phyloP scores from a whole-genome alignment of 2,329 filamentous ascomycete genomes.

The Monosporascus sp. region DNA sequence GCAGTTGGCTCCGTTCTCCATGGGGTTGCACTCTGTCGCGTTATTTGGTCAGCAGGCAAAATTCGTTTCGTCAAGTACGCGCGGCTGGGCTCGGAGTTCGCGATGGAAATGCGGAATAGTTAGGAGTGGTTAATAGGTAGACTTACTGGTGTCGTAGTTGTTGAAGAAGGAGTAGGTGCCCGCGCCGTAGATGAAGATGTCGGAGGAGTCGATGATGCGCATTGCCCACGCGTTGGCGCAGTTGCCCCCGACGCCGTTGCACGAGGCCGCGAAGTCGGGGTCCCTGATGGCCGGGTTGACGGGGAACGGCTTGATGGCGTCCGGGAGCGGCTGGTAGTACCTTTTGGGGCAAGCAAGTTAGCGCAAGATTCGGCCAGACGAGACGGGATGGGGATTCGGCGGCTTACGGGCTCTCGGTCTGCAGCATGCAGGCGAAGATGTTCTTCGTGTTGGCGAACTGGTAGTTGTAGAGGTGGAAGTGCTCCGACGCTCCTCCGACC shows the following conservation, averaged over 20 bases:
- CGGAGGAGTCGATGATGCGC: conserved; percentile 47
- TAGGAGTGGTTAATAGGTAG: too few relatives aligned
- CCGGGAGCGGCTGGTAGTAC: conserved; percentile 57
- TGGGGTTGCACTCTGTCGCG: conserved; percentile 27
- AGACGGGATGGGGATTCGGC: neutral
- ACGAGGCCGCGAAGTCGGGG: conserved; percentile 42
- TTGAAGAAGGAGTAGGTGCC: conserved; percentile 59
- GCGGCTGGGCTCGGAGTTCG: too few relatives aligned
- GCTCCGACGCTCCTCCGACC: conserved; percentile 55
- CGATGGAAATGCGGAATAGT: too few relatives aligned
- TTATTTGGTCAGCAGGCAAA: neutral
- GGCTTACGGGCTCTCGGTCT: conserved; percentile 57
- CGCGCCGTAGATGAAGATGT: conserved; percentile 51
- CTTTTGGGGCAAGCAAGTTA: conserved; percentile 2
- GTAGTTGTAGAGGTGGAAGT: conserved; percentile 59
- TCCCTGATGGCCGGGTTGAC: conserved; percentile 34
- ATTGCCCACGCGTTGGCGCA: conserved; percentile 53
- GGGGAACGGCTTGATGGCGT: conserved; percentile 47
- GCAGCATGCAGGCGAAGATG: conserved; percentile 55
- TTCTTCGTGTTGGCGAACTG: conserved; percentile 52
- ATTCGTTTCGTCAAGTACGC: neutral
- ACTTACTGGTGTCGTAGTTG: conserved; percentile 44
- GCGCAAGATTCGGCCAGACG: neutral
- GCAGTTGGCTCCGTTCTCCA: conserved; percentile 32
- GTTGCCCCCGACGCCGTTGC: conserved; percentile 30